A percentile compares a stretch with the other conserved stretches of the same genome.
phyloP scores from a whole-genome alignment of 306 rosid genomes.

The Styphnolobium japonicum region DNA sequence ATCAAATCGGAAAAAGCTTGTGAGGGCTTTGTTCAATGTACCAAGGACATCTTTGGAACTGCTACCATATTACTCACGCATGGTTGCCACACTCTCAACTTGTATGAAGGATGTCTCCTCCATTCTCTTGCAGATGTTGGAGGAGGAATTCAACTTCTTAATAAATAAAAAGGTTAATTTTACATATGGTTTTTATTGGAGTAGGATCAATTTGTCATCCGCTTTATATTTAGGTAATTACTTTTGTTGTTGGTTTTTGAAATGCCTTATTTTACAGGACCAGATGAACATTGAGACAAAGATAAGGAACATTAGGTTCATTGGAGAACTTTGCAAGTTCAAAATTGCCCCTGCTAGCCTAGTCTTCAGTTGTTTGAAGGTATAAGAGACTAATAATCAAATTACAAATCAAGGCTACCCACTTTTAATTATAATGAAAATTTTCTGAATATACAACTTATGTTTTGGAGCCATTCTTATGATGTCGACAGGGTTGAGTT shows the following conservation, averaged over 20 bases:
- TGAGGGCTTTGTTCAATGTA: constrained; percentile 88
- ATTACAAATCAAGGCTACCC: background rate
- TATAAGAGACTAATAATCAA: constrained; percentile 33
- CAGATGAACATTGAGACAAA: constrained; percentile 99
- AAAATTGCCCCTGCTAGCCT: constrained; percentile 83
- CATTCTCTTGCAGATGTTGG: constrained; percentile 85
- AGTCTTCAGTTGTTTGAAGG: constrained; percentile 97
- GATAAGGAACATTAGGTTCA: constrained; percentile 94
- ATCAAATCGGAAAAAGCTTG: constrained; percentile 89
- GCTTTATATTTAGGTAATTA: constrained; percentile 22
- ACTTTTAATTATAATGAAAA: background rate
- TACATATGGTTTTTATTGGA: background rate
- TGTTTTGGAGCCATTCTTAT: constrained; percentile 16
- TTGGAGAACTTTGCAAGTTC: constrained; percentile 99
- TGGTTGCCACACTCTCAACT: constrained; percentile 94
- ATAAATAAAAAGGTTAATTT: constrained; percentile 87
- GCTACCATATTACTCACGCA: constrained; percentile 89
- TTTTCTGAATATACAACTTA: background rate
- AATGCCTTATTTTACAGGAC: constrained; percentile 61
- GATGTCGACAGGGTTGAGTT: background rate
- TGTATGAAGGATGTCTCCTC: constrained; percentile 96
- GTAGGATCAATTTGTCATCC: background rate
- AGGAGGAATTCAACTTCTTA: constrained; percentile 95
- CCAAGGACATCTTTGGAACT: constrained; percentile 97
- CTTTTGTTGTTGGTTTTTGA: constrained; percentile 21